These are phyloP conservation scores for Coemansia sp. DNA, from an alignment of 192 early-diverging fungal species.

Conservation along the genomic window DNA sequence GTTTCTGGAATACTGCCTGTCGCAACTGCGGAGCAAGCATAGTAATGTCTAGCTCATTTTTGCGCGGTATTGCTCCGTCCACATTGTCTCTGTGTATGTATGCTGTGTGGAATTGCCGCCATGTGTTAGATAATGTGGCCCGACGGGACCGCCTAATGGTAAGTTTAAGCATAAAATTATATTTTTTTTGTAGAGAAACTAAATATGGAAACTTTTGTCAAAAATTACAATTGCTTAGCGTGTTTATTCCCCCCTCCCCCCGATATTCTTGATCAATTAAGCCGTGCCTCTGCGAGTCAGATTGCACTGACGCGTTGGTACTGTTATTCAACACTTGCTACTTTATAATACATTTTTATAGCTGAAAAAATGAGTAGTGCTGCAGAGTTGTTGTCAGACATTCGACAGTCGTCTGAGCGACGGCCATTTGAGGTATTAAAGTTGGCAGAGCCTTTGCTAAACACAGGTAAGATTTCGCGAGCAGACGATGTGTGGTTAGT, in stretches of 20 bases:
- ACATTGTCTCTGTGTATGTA: neutral
- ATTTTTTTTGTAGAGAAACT: neutral
- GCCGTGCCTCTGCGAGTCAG: neutral
- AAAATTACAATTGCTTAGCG: neutral
- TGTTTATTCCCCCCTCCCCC: neutral
- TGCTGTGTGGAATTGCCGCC: neutral
- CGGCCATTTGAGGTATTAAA: slow-evolving; percentile 43
- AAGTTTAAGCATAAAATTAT: neutral
- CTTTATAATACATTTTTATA: neutral
- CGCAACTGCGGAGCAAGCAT: slow-evolving; percentile 51
- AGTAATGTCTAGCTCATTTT: slow-evolving; percentile 48
- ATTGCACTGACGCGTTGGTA: neutral
- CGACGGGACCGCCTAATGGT: neutral
- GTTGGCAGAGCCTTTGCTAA: slow-evolving; percentile 41
- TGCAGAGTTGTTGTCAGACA: slow-evolving; percentile 32
- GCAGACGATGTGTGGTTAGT: slow-evolving; percentile 60
- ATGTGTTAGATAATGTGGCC: neutral
- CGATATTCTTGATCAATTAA: neutral
- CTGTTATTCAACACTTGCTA: neutral
- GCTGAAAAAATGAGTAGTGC: slow-evolving; percentile 28
- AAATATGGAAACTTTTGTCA: too few species aligned
- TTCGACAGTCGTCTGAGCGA: slow-evolving; percentile 53
- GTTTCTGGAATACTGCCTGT: slow-evolving; percentile 25
- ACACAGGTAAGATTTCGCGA: slow-evolving; percentile 14
- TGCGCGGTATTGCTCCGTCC: slow-evolving; percentile 17